Evolutionary conservation across 345 rosid genomes (phyloP), one percentile per base, ranked within the genome.

Genomic region (Populus simonii): DNA sequence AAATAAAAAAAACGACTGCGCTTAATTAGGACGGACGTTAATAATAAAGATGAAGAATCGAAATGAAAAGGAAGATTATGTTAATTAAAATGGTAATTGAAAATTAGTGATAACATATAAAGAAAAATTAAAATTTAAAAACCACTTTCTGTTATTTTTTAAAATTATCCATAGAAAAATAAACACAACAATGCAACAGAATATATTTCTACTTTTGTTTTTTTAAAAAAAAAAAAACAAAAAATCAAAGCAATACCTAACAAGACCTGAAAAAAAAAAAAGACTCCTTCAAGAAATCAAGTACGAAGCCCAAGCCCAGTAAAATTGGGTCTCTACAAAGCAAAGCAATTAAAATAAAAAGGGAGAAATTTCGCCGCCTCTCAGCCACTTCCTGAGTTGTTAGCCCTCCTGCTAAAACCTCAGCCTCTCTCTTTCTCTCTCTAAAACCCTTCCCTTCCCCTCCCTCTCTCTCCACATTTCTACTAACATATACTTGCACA

Each of bases 281-380:
- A 41, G 1, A 41, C 45, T 41, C 12, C 45, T 31, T 16, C 10
- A 0, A 16, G 41, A 65, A 65, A 29, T 7, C 29, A 51, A 72
- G 7, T 11, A 5, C 45, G 22, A 68, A 29, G 39, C 62, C 74
- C 62, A 71, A 71, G 74, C 47, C 66, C 74, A 72, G 11, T 17
- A n/a, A n/a, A 13, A 41, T n/a, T 41, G 72, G 72, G 43, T 35
- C 18, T 35, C 9, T 3, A 10, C 51, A 47, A 47, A 66, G 23
- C 43, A 5, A 62, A 43, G 72, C 74, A 61, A 67, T 53, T 53
- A 23, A 62, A 36, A 12, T 8, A 63, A 15, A 15, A 31, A 23
- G 73, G 29, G 35, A 38, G 36, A 73, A 67, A 22, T 29, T 33
- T 68, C 74, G 82, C 82, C 82, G 78, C 71, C 75, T 35, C 82